Evolutionary conservation across 441 rosid species (phyloP), one percentile per base, ranked within the genome.

Genomic region (Eruca vesicaria): DNA sequence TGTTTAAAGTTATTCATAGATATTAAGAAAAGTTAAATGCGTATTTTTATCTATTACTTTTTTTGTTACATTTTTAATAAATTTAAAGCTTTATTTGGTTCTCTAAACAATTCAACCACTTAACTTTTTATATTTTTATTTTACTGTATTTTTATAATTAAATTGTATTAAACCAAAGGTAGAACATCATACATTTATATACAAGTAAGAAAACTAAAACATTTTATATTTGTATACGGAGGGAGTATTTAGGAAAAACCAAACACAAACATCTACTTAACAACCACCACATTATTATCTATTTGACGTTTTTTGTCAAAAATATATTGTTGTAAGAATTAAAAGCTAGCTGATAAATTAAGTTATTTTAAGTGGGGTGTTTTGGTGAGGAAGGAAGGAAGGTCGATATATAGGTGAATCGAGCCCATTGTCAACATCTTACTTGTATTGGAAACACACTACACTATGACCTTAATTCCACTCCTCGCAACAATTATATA

Each of bases 371-470:
- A n/a, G 18, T 43, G 29, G 26, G 36, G 61, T 71, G 6, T 53
- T 72, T 58, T 73, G 66, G 33, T 41, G 71, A 52, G 21, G 56
- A 23, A 52, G 21, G 56, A 72, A 41, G 31, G 35, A n/a, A 33
- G 48, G 33, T 48, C 18, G 23, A 18, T 53, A 41, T 12, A 4
- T 31, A 58, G 15, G 67, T 41, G 35, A 31, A 66, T 64, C 31
- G 64, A 66, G 19, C 48, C 18, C 67, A 66, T 66, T 66, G 26
- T 73, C 35, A 55, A 41, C 43, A 29, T 38, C 63, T 55, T 60
- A 57, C 35, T 73, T 66, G 23, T 58, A 45, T 57, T 7, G 60
- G 29, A 74, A 66, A 66, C 60, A 74, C 72, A 31, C 63, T 53
- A 53, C 58, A 19, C 58, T 53, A 63, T 4, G 63, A 72, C 56